Percentiles rank a stretch among this genome's conserved stretches.
These are phyloP conservation scores for Hypoxylon trugodes DNA, from an alignment of 495 filamentous ascomycete species.

Conservation along the genomic window DNA sequence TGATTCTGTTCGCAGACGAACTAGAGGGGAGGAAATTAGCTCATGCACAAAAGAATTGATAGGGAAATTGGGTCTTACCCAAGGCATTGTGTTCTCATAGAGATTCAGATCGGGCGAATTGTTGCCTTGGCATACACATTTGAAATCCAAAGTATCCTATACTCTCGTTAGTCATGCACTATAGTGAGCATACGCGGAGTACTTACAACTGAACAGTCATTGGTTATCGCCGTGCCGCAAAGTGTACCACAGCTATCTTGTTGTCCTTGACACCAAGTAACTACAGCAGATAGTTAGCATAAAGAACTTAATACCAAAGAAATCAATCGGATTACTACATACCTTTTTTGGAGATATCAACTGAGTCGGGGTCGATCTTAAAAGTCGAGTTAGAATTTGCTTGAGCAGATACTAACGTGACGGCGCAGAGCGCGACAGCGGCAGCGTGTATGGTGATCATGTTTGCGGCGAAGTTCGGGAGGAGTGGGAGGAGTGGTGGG, in stretches of 20 bases:
- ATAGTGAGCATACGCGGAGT: neutral
- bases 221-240: constrained; percentile 39
- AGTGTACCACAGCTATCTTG: constrained; percentile 46
- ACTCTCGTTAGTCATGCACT: constrained; percentile 16
- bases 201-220: constrained; percentile 47
- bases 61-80: constrained; percentile 28
- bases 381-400: constrained; percentile 45
- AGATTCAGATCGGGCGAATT: constrained; percentile 47
- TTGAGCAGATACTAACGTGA: constrained; percentile 46
- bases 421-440: constrained; percentile 44
- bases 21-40: constrained; percentile 23
- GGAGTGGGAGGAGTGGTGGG: neutral
- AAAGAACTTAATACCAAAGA: neutral
- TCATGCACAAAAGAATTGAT: neutral
- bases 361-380: constrained; percentile 42
- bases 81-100: constrained; percentile 48
- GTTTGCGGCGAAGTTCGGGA: constrained; percentile 13
- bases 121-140: constrained; percentile 46
- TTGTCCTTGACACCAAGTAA: constrained; percentile 48
- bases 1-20: constrained; percentile 50
- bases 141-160: constrained; percentile 43
- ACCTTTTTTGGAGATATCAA: constrained; percentile 38
- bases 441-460: constrained; percentile 43
- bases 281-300: constrained; percentile 35
- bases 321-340: constrained; percentile 9